Base-by-base conservation (phyloP, 495 filamentous ascomycete species). In the Clohesyomyces aquaticus region DNA sequence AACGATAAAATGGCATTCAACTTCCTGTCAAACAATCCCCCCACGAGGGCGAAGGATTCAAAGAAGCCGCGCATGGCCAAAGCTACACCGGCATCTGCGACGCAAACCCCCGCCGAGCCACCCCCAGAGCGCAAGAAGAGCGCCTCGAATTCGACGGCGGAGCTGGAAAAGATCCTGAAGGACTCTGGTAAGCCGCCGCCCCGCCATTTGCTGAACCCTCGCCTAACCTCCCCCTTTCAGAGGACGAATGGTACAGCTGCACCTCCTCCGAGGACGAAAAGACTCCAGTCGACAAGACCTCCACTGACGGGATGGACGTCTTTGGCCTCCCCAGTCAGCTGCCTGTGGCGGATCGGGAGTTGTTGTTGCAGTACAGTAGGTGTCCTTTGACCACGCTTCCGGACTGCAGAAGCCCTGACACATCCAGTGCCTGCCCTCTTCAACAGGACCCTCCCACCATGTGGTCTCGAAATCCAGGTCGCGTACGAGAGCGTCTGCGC, bases 361-460 rank as follows among this genome's bases (percentile, higher is more conserved):
- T 6, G 32, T 14, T 38, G 32, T 14, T 38, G 32, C 6, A 38
- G 14, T 14, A 38, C 32, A 38, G 32, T 38, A 38, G 6, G 32
- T 14, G 14, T 38, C 14, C 32, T 38, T 6, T 38, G 32, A 6
- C 32, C 14, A 14, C 32, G n/a, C 32, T 38, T 6, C 14, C 14
- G 6, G 32, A 6, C 6, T 38, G 32, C 32, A 38, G 18, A 18
- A 19, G 46, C 23, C 6, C 49, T 54, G n/a, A 61, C 25, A 9
- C 12, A 4, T 12, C 1, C 41, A 69, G 66, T 69, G 66, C 66
- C 66, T 4, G 11, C 56, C 21, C 53, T 69, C 9, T 65, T 69
- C 46, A 50, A 43, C 12, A 55, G 11, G 3, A 51, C 42, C 14
- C 66, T 65, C 23, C 66, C 66, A 18, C 66, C 66, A 6, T 60